A percentile compares a stretch with the other conserved stretches of the same genome.
Evolutionary conservation across 805 yeast genomes (phyloP).

Genomic region (Saccharomycopsis sp.): DNA sequence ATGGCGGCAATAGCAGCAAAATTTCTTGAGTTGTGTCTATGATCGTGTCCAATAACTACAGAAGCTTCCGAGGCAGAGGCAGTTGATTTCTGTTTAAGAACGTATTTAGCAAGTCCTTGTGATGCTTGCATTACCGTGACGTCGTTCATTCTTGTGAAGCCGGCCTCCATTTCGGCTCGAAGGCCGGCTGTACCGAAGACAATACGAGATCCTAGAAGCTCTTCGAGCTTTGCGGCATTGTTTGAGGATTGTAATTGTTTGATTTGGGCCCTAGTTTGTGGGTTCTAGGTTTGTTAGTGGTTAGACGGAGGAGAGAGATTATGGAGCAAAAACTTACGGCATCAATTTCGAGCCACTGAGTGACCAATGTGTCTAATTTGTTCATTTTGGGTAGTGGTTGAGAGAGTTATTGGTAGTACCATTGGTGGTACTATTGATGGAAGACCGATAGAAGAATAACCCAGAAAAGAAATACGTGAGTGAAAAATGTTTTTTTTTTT

Average conservation of each 20-base stretch:
- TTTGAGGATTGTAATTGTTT: background rate
- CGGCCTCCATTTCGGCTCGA: conserved; percentile 83
- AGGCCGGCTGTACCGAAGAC: conserved; percentile 93
- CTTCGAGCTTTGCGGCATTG: conserved; percentile 15
- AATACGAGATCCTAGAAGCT: conserved; percentile 41
- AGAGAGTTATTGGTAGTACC: too few species aligned
- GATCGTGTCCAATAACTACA: conserved; percentile 87
- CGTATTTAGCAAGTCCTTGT: conserved; percentile 63
- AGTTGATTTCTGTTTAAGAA: conserved; percentile 23
- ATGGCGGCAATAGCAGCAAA: conserved; percentile 78
- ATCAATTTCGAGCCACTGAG: conserved; percentile 36
- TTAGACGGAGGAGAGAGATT: background rate
- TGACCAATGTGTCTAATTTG: conserved; percentile 26
- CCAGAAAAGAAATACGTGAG: too few species aligned
- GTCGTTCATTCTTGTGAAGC: conserved; percentile 82
- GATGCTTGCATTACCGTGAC: conserved; percentile 87
- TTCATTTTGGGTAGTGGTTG: conserved; percentile 17
- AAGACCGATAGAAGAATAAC: too few species aligned
- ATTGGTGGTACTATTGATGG: too few species aligned
- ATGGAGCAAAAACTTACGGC: conserved; percentile 23
- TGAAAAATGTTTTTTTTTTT: conserved; percentile 21
- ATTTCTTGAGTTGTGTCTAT: conserved; percentile 68
- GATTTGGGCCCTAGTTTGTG: conserved; percentile 12
- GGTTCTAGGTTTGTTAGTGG: background rate
- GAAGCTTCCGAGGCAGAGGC: conserved; percentile 31